These are phyloP conservation scores for Lachancea dasiensis DNA, from an alignment of 805 yeast species.

Conservation along the genomic window DNA sequence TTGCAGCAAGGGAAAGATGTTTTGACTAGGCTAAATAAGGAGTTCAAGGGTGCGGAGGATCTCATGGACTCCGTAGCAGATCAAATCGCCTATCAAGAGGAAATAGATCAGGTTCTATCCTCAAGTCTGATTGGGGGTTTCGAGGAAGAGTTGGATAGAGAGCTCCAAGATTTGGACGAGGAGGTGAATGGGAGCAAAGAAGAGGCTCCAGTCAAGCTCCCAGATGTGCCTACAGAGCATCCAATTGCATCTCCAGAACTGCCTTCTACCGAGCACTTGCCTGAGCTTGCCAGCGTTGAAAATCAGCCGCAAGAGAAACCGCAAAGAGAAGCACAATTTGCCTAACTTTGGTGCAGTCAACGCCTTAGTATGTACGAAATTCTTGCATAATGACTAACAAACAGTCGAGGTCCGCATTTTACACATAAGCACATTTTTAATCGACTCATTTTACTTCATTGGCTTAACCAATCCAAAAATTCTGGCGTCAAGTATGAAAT, in stretches of 20 bases:
- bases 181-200: conserved; percentile 37
- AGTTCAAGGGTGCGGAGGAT: conserved; percentile 73
- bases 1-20: conserved; percentile 75
- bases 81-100: conserved; percentile 72
- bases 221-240: conserved; percentile 6
- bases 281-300: conserved; percentile 9
- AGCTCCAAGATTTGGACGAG: conserved; percentile 44
- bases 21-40: conserved; percentile 67
- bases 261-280: conserved; percentile 31
- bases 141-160: conserved; percentile 63
- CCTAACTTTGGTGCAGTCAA: no score
- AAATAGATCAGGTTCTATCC: conserved; percentile 50
- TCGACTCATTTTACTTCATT: conserved; percentile 7
- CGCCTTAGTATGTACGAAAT: no score
- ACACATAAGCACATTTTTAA: background rate
- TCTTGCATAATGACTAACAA: no score
- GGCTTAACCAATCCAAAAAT: conserved; percentile 83
- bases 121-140: conserved; percentile 32
- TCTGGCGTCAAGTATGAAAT: conserved; percentile 95
- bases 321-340: no score
- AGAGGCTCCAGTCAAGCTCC: conserved; percentile 17
- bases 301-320: no score
- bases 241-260: conserved; percentile 11
- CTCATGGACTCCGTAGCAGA: conserved; percentile 81
- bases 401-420: conserved; percentile 10